Base-by-base conservation (phyloP, 1,284 basidiomycete genomes). In the Puccinia horiana region DNA sequence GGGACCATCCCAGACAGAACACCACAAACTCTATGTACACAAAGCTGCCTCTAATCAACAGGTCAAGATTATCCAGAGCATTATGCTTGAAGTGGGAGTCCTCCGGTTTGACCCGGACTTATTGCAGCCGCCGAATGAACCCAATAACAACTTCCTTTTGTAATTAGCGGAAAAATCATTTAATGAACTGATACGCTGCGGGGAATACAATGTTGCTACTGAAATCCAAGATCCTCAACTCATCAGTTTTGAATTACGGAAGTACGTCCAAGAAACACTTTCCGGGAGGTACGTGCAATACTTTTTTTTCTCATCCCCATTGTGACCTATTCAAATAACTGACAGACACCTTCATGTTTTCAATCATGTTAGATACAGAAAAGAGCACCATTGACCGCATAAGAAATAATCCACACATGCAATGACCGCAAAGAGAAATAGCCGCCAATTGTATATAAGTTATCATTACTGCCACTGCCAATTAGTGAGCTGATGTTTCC, bases 191-290 rank as follows among this genome's bases (percentile, higher is more conserved):
- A 20, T 70, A 4, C 3, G 49, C 6, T 70, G 69, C 69, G 37
- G 69, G 29, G 42, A 70, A 29, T 70, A 70, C 9, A 29, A 35
- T 4, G 26, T 70, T 4, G n/a, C 26, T 49, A 2, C 11, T 2
- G 5, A 70, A 6, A 42, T 29, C 4, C n/a, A 26, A 16, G 8
- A 40, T 23, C 37, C 18, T 3, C n/a, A 26, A 70, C 2, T 69
- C 14, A 47, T 69, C 65, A 69, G 37, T 6, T 18, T 2, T 8
- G 37, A 44, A 42, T 2, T 70, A 23, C 42, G 42, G 6, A 47
- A 49, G 16, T 70, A 70, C 49, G 69, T 70, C 29, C 26, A 23
- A 49, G 42, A 70, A 35, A 18, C 44, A 18, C 69, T 70, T 49
- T 20, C 69, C 1, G 4, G 69, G 12, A 70, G 37, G 69, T 70